phyloP scores from a whole-genome alignment of 495 filamentous ascomycete species.

The Neurospora tetrasperma region DNA sequence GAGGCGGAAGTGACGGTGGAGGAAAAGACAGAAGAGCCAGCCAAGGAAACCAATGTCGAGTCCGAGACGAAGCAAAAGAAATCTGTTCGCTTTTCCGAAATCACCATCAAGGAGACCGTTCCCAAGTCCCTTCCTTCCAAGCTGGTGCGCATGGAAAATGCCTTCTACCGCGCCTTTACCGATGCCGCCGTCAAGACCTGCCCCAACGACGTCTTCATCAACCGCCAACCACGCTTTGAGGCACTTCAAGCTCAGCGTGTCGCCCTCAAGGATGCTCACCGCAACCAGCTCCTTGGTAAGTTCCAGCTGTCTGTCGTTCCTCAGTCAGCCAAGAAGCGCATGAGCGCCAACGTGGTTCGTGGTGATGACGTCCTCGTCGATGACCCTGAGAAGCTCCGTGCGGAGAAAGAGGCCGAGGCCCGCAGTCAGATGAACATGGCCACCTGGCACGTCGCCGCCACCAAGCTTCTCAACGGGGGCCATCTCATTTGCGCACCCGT shows the following conservation, averaged over 20 bases:
- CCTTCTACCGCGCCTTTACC: constrained; percentile 88
- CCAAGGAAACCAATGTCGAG: constrained; percentile 21
- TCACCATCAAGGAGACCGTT: constrained; percentile 36
- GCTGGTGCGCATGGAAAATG: constrained; percentile 52
- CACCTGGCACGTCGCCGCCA: constrained; percentile 73
- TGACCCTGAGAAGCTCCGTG: constrained; percentile 50
- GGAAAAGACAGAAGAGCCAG: constrained; percentile 14
- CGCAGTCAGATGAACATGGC: constrained; percentile 61
- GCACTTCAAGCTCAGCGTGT: constrained; percentile 76
- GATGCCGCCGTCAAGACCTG: constrained; percentile 49
- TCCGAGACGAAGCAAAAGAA: constrained; percentile 47
- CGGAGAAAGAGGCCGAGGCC: constrained; percentile 73
- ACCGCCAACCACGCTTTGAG: constrained; percentile 77
- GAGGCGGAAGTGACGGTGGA: constrained; percentile 10
- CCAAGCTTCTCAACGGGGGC: constrained; percentile 69
- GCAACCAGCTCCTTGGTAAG: constrained; percentile 65
- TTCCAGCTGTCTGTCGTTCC: constrained; percentile 54
- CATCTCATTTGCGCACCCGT: constrained; percentile 70
- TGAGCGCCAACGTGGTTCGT: constrained; percentile 48
- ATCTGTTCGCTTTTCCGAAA: constrained; percentile 64
- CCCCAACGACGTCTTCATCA: constrained; percentile 65
- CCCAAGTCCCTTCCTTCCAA: constrained; percentile 37
- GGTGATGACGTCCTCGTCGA: constrained; percentile 43
- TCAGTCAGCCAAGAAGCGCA: constrained; percentile 45
- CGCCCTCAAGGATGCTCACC: constrained; percentile 49